phyloP scores from a whole-genome alignment of 2,329 filamentous ascomycete genomes.

The Thielaviopsis ethacetica region DNA sequence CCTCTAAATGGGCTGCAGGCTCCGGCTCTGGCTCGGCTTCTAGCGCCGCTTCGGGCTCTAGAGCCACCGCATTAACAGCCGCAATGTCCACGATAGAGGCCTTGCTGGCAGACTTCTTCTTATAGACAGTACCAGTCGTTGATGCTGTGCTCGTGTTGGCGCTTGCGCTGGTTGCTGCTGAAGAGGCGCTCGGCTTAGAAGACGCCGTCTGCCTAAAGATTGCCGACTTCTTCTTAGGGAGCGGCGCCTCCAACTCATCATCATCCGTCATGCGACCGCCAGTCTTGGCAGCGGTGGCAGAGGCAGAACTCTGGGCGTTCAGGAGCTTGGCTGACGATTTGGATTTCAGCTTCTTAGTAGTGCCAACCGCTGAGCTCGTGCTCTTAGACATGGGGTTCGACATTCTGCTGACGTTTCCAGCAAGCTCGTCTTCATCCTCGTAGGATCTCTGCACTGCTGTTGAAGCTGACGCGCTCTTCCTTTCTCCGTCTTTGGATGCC shows the following conservation, averaged over 20 bases:
- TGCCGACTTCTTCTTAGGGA: conserved; percentile 3
- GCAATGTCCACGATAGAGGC: neutral
- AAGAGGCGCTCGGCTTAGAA: neutral
- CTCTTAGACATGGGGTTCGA: conserved; percentile 26
- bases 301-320: conserved; percentile 9
- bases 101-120: neutral
- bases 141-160: neutral
- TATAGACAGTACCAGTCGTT: neutral
- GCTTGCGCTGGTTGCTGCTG: neutral
- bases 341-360: conserved; percentile 15
- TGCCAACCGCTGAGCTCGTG: conserved; percentile 12
- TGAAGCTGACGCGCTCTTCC: neutral
- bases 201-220: neutral
- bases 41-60: neutral
- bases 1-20: neutral
- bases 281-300: conserved; percentile 3
- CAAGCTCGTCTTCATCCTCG: conserved; percentile 18
- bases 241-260: neutral
- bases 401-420: conserved; percentile 26
- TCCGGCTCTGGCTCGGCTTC: neutral
- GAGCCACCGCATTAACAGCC: neutral
- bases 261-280: neutral
- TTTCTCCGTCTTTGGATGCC: neutral
- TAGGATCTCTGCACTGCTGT: neutral
- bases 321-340: conserved; percentile 13